A percentile compares a stretch with the other conserved stretches of the same genome.
Evolutionary conservation across 2,329 filamentous ascomycete species (phyloP).

Genomic region (Teratosphaeria nubilosa): DNA sequence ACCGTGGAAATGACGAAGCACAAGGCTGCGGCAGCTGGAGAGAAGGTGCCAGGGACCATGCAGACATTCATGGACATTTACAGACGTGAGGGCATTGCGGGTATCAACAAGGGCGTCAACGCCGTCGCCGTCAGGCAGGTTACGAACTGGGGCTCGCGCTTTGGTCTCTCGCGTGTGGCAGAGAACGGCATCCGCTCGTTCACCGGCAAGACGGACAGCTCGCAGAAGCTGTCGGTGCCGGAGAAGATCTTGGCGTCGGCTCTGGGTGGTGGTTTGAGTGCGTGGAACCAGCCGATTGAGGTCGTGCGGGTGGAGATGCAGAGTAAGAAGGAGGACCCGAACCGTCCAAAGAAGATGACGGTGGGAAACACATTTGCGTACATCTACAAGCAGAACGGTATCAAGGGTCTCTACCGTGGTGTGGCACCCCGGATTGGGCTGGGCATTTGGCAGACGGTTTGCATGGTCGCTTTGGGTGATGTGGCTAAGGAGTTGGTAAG

Average conservation of each 20-base stretch:
- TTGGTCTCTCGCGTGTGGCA: slow-evolving; percentile 83
- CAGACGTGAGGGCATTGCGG: slow-evolving; percentile 80
- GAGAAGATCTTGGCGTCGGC: slow-evolving; percentile 87
- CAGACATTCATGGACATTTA: slow-evolving; percentile 96
- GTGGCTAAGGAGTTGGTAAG: slow-evolving; percentile 51
- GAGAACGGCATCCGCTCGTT: slow-evolving; percentile 74
- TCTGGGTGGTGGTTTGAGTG: slow-evolving; percentile 84
- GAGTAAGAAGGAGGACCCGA: slow-evolving; percentile 95
- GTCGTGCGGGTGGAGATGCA: slow-evolving; percentile 99
- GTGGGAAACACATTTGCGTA: slow-evolving; percentile 74
- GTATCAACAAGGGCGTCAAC: slow-evolving; percentile 98
- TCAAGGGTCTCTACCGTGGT: slow-evolving; percentile 90
- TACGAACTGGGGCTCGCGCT: slow-evolving; percentile 97
- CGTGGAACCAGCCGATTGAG: slow-evolving; percentile 99
- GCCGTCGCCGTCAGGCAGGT: slow-evolving; percentile 97
- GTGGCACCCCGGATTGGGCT: slow-evolving; percentile 89
- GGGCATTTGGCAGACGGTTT: slow-evolving; percentile 97
- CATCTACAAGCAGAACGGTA: slow-evolving; percentile 81
- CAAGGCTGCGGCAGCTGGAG: slow-evolving; percentile 76
- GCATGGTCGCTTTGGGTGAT: slow-evolving; percentile 98
- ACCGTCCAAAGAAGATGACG: slow-evolving; percentile 98
- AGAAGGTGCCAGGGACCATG: slow-evolving; percentile 82
- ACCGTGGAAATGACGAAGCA: slow-evolving; percentile 99
- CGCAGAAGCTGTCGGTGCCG: slow-evolving; percentile 62
- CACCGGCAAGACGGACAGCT: slow-evolving; percentile 63